These are phyloP conservation scores for Glaciozyma antarctica DNA, from an alignment of 768 basidiomycete species.

Conservation along the genomic window DNA sequence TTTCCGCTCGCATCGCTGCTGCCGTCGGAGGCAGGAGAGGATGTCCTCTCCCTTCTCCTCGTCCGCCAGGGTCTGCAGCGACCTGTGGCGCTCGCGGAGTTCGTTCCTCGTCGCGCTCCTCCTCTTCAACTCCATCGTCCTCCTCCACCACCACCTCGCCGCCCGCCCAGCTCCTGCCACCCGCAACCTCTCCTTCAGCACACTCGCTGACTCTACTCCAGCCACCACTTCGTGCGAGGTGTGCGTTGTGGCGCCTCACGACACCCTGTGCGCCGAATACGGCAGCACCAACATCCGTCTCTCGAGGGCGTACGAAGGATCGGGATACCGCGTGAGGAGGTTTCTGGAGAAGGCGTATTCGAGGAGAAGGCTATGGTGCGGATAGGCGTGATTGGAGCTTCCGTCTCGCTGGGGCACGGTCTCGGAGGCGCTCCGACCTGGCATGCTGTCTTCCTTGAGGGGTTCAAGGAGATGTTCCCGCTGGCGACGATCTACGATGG, in stretches of 20 bases:
- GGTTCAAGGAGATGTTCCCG: slow-evolving; percentile 7
- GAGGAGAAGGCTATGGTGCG: slow-evolving; percentile 29
- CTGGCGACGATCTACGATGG: neutral
- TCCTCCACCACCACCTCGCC: no score
- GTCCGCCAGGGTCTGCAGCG: no score
- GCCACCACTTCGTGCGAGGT: slow-evolving; percentile 2
- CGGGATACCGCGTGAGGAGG: slow-evolving; percentile 22
- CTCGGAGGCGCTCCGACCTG: neutral
- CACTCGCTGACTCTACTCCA: no score
- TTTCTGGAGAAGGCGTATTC: slow-evolving; percentile 30
- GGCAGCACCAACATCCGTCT: slow-evolving; percentile 21
- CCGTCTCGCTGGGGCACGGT: slow-evolving; percentile 18
- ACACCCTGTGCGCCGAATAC: slow-evolving; percentile 27
- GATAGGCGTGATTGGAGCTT: slow-evolving; percentile 31
- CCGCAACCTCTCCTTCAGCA: no score
- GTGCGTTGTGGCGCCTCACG: slow-evolving; percentile 4
- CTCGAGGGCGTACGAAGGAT: slow-evolving; percentile 27
- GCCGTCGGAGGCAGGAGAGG: no score
- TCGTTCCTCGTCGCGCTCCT: no score
- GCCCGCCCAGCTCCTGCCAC: no score
- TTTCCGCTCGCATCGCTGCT: no score
- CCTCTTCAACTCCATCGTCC: no score
- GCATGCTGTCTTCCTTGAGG: neutral
- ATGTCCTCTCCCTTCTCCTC: no score
- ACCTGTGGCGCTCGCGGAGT: no score